Evolutionary conservation across 352 stramenopile genomes (phyloP), one percentile per base, ranked within the genome.

Genomic region (Phytophthora ohioensis): DNA sequence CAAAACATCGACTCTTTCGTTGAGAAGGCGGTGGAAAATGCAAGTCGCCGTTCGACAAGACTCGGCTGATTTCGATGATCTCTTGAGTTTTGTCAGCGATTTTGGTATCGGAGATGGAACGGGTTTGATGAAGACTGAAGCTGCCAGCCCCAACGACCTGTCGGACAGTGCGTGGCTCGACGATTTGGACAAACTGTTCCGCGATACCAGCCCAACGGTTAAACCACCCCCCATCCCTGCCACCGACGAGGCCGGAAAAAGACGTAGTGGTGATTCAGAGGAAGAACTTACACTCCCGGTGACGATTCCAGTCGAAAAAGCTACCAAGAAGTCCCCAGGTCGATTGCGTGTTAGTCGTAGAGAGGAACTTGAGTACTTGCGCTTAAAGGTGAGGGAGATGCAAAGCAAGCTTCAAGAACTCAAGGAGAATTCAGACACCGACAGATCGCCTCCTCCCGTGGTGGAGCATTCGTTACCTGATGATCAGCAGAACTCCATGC

Each of bases 371-470:
- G 55, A 72, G 36, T 73, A 73, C 41, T 51, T 82, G 59, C 63
- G 75, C 3, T 46, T 64, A 21, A 79, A 78, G 27, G 64, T 76
- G 38, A 67, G 52, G 15, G 55, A 73, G 35, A 78, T 82, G 66
- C 64, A 78, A 45, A 47, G 10, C 32, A 65, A 76, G 27, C 53
- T 82, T 8, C 34, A 58, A 5, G 35, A 71, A 11, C 59, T 81
- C 3, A 62, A 73, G 45, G 52, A 56, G 0, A 56, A 63, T 7
- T 46, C 68, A 3, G 43, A 69, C 9, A 35, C 17, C 17, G 35
- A 36, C 15, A 6, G 17, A 15, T n/a, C 59, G 10, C n/a, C 57
- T 39, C 6, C 52, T 46, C 12, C 34, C 3, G 9, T 32, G 38
- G 49, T 9, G 10, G 1, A 10, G 5, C 9, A 35, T 39, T 9